phyloP scores from a whole-genome alignment of 2,329 filamentous ascomycete genomes.

The Beauveria bassiana region DNA sequence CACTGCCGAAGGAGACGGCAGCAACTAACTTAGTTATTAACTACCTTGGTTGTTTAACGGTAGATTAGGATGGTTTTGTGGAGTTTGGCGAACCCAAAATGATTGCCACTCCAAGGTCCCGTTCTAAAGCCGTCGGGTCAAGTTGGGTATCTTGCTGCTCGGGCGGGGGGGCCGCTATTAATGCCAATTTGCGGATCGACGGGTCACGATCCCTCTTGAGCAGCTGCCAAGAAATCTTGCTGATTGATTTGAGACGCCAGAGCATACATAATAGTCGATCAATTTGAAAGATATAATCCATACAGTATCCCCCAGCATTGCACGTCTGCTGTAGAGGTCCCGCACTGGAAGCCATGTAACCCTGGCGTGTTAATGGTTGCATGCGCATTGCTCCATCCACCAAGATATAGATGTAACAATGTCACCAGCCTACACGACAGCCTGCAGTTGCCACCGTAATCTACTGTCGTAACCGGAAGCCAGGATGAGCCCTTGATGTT shows the following conservation, averaged over 20 bases:
- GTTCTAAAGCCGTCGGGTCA: slow-evolving; percentile 2
- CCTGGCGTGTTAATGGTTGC: background rate
- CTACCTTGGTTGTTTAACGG: background rate
- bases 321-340: background rate
- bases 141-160: background rate
- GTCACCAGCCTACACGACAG: background rate
- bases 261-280: no score
- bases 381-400: background rate
- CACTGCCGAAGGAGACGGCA: background rate
- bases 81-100: background rate
- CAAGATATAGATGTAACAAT: background rate
- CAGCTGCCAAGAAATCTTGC: background rate
- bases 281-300: background rate
- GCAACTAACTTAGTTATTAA: background rate
- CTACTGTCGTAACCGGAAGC: background rate
- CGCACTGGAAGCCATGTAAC: background rate
- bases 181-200: background rate
- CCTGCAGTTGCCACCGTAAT: background rate
- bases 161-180: background rate
- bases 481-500: background rate
- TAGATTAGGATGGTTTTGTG: background rate
- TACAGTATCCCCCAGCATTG: background rate
- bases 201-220: background rate
- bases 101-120: background rate
- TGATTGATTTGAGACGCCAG: no score